A percentile compares a stretch with the other conserved stretches of the same genome.
These are phyloP conservation scores for Claviceps purpurea DNA, from an alignment of 2,329 filamentous ascomycete species.

Conservation along the genomic window DNA sequence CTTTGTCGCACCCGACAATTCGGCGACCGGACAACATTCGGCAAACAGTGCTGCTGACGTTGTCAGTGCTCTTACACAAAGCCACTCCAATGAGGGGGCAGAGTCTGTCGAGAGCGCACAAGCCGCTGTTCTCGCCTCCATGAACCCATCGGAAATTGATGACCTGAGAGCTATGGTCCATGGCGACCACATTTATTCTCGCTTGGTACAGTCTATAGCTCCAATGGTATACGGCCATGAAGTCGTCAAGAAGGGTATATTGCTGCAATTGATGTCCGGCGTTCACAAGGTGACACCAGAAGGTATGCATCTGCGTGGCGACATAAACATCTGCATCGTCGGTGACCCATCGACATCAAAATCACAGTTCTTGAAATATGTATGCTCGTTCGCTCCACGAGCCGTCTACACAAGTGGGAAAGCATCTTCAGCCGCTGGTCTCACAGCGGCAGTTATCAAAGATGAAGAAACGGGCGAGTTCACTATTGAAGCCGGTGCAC, in stretches of 20 bases:
- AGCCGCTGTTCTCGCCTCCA: slow-evolving; percentile 70
- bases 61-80: slow-evolving; percentile 59
- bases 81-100: slow-evolving; percentile 48
- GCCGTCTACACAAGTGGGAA: slow-evolving; percentile 97
- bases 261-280: slow-evolving; percentile 92
- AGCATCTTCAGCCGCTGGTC: slow-evolving; percentile 90
- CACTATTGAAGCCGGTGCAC: slow-evolving; percentile 92
- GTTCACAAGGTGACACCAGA: slow-evolving; percentile 85
- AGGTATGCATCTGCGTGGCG: slow-evolving; percentile 88
- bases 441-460: slow-evolving; percentile 93
- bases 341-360: slow-evolving; percentile 96
- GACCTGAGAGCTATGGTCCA: slow-evolving; percentile 90
- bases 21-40: slow-evolving; percentile 61
- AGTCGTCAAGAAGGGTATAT: slow-evolving; percentile 91
- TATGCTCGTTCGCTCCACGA: slow-evolving; percentile 90
- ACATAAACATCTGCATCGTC: slow-evolving; percentile 98
- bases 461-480: slow-evolving; percentile 98
- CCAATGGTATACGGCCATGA: slow-evolving; percentile 97
- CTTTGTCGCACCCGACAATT: slow-evolving; percentile 85
- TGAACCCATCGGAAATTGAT: slow-evolving; percentile 77
- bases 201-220: slow-evolving; percentile 83
- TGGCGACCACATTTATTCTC: slow-evolving; percentile 85
- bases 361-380: slow-evolving; percentile 95
- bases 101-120: slow-evolving; percentile 76
- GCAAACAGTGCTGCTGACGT: slow-evolving; percentile 59